Base-by-base conservation (phyloP, 2,329 filamentous ascomycete species). In the Ophiostoma quercus region DNA sequence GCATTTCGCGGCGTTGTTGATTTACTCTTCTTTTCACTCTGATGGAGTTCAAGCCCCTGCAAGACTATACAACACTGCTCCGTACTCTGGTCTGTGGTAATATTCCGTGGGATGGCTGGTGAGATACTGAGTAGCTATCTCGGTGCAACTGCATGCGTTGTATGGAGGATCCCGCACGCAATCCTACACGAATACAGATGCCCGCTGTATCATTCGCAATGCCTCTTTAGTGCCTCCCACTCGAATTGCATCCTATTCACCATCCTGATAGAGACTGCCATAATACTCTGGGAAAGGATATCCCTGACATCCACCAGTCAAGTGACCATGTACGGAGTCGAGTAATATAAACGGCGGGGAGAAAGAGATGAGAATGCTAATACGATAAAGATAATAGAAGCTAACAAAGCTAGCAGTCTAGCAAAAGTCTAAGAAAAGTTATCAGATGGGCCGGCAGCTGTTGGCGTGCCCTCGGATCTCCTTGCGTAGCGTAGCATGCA, bases 391-490 rank as follows among this genome's bases (percentile, higher is more conserved):
- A 62, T 25, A 29, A 25, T 29, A 32, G 32, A 37, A 11, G 39
- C 34, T 11, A 66, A 29, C 3, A 5, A 34, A 34, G 34, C 34
- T 8, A 34, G 34, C 8, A 34, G 34, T 34, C 34, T 34, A 34
- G 34, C 5, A 8, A 34, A 34, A 34, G 39, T 41, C 39, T 11
- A 37, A 6, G 29, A 63, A 12, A 39, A 39, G 7, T 16, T 65
- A 65, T 65, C 62, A 65, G 62, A 65, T 65, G 62, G 37, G 37
- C 62, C 34, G 62, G 62, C 62, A 65, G 62, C 62, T 37, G 34
- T 41, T n/a, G 62, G 34, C 39, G 62, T 65, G 62, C 25, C 62
- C 9, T 65, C 34, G 19, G 8, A 12, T 65, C 34, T 57, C 29
- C 25, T 19, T 3, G 25, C 57, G 29, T 37, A 63, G 32, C 60